Base-by-base conservation (phyloP, 306 rosid species). In the Adenanthera pavonina region DNA sequence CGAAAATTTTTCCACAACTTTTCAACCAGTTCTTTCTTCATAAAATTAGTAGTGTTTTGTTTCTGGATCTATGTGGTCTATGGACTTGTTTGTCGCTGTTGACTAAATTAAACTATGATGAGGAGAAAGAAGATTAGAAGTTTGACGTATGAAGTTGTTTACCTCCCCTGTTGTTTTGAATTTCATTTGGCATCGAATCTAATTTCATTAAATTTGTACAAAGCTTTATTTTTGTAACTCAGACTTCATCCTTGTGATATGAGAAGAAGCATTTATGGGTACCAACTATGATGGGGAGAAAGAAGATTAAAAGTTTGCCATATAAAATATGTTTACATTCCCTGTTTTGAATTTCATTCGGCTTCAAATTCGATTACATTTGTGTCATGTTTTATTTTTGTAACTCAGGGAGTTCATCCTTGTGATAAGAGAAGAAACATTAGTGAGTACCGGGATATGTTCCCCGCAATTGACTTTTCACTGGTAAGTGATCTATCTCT, bases 381-480 rank as follows among this genome's bases (percentile, higher is more conserved):
- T 56, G 12, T 68, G 52, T 57, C 16, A 61, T 36, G 75, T 71
- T 69, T 80, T 53, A 69, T 57, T 72, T 72, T 81, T 71, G 40
- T 76, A n/a, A 77, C 83, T 81, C 84, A 95, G 99, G 99, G 98
- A 52, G 88, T 93, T 76, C 93, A 89, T 86, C 97, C 98, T 64
- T 95, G 99, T 79, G 97, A 93, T 83, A 93, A 95, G 90, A 92
- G 99, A 87, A 87, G 97, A 84, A 91, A 83, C 86, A 86, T 92
- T 74, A 84, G 73, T 14, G 94, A 95, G 80, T 95, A 95, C 78
- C 85, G 33, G 64, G 56, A 86, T 76, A 85, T 95, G 80, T 95
- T 95, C 83, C 99, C 99, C 13, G 99, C 94, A 20, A 72, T 95
- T 85, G 94, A 93, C 88, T 95, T 95, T 87, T 93, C 97, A 41